Evolutionary conservation across 768 basidiomycete genomes (phyloP).

Genomic region (Boletus reticuloceps): DNA sequence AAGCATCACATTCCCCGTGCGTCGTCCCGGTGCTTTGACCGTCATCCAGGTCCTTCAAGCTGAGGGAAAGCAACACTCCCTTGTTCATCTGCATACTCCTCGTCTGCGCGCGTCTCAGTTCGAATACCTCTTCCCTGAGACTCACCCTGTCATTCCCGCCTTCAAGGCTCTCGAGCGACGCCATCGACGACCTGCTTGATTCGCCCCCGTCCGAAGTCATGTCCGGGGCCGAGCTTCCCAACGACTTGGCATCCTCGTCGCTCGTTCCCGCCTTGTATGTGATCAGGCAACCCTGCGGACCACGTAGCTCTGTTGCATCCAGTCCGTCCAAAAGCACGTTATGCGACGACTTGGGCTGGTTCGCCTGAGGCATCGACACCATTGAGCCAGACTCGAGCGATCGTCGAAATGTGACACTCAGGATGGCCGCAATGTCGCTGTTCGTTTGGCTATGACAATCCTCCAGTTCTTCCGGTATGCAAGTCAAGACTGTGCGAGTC

Average conservation of each 20-base stretch:
- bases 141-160: conserved; percentile 14
- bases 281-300: background rate
- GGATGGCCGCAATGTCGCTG: conserved; percentile 8
- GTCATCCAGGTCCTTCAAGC: conserved; percentile 9
- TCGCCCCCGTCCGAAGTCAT: conserved; percentile 24
- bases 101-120: conserved; percentile 46
- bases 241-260: conserved; percentile 19
- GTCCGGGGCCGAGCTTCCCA: conserved; percentile 21
- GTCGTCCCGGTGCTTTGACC: background rate
- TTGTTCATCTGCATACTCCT: conserved; percentile 51
- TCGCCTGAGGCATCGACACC: background rate
- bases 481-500: conserved; percentile 18
- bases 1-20: conserved; percentile 5
- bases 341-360: background rate
- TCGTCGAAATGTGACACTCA: conserved; percentile 12
- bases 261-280: background rate
- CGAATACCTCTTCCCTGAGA: conserved; percentile 36
- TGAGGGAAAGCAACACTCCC: conserved; percentile 41
- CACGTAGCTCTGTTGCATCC: background rate
- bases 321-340: background rate
- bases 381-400: conserved; percentile 10
- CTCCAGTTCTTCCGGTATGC: conserved; percentile 32
- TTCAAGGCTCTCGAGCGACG: conserved; percentile 24
- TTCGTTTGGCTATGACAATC: conserved; percentile 21
- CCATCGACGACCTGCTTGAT: conserved; percentile 22